These are phyloP conservation scores for Termitomyces sp. DNA, from an alignment of 1,284 basidiomycete genomes.

Conservation along the genomic window DNA sequence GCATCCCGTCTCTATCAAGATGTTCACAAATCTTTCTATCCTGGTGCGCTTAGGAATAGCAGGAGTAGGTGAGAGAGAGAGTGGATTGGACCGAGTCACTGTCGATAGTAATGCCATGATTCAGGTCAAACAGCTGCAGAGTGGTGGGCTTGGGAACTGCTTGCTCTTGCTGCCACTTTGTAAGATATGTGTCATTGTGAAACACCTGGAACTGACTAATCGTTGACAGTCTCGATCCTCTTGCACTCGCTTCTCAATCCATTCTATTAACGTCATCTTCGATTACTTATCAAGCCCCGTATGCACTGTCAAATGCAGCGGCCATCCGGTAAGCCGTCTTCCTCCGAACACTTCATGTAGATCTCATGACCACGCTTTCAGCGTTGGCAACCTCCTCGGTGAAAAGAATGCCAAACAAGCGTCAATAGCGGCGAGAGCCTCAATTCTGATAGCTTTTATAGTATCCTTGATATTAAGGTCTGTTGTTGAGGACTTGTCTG, in stretches of 20 bases:
- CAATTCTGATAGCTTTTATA: slow-evolving; percentile 54
- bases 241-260: slow-evolving; percentile 64
- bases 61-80: slow-evolving; percentile 50
- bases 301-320: slow-evolving; percentile 72
- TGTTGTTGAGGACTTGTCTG: slow-evolving; percentile 7
- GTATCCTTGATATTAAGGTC: slow-evolving; percentile 62
- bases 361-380: slow-evolving; percentile 19
- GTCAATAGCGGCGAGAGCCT: slow-evolving; percentile 53
- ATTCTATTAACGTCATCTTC: slow-evolving; percentile 70
- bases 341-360: neutral
- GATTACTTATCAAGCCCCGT: slow-evolving; percentile 82
- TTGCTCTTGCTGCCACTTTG: slow-evolving; percentile 12
- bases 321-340: slow-evolving; percentile 59
- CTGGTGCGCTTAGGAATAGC: slow-evolving; percentile 75
- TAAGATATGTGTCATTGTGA: neutral
- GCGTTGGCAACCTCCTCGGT: slow-evolving; percentile 80
- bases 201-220: neutral
- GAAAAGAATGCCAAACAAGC: slow-evolving; percentile 66
- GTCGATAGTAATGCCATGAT: neutral
- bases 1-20: slow-evolving; percentile 69
- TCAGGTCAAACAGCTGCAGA: slow-evolving; percentile 56
- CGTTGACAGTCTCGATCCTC: slow-evolving; percentile 40
- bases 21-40: slow-evolving; percentile 70
- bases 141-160: slow-evolving; percentile 13
- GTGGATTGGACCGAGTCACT: neutral